These are phyloP conservation scores for Fusarium fracticaudum DNA, from an alignment of 2,329 filamentous ascomycete genomes.

Conservation along the genomic window DNA sequence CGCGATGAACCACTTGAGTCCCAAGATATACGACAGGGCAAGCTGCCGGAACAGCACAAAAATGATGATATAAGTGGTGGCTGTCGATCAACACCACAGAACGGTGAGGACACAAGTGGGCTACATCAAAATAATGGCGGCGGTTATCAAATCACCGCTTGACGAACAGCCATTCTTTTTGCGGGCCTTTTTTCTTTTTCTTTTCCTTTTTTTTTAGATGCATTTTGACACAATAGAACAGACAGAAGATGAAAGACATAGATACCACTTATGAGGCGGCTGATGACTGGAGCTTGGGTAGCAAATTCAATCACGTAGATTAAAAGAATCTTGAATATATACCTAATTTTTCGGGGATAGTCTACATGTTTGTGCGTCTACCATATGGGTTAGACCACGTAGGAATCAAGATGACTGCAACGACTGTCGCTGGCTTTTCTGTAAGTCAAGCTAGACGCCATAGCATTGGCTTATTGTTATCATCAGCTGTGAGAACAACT, in stretches of 20 bases:
- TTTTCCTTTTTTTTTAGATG: not conserved
- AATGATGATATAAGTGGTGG: slow-evolving; percentile 14
- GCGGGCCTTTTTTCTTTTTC: not conserved
- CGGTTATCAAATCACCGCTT: slow-evolving; percentile 19
- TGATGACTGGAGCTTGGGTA: not conserved
- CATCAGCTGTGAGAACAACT: not conserved
- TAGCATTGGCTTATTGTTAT: not conserved
- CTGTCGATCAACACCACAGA: slow-evolving; percentile 16
- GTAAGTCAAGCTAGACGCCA: not conserved
- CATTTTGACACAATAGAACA: slow-evolving; percentile 3
- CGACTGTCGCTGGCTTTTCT: not conserved
- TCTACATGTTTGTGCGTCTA: not conserved
- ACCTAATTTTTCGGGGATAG: not conserved
- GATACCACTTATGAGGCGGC: slow-evolving; percentile 31
- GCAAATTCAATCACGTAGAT: not conserved
- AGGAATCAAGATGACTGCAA: not conserved
- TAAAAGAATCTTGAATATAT: not conserved
- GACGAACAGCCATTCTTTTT: not conserved
- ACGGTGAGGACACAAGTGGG: slow-evolving; percentile 10
- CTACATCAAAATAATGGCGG: slow-evolving; percentile 1
- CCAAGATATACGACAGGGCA: slow-evolving; percentile 33
- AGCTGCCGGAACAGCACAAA: slow-evolving; percentile 17
- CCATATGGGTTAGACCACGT: not conserved
- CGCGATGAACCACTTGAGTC: slow-evolving; percentile 47
- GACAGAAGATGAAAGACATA: slow-evolving; percentile 9